These are phyloP conservation scores for Colletotrichum sojae DNA, from an alignment of 2,329 filamentous ascomycete species.

Conservation along the genomic window DNA sequence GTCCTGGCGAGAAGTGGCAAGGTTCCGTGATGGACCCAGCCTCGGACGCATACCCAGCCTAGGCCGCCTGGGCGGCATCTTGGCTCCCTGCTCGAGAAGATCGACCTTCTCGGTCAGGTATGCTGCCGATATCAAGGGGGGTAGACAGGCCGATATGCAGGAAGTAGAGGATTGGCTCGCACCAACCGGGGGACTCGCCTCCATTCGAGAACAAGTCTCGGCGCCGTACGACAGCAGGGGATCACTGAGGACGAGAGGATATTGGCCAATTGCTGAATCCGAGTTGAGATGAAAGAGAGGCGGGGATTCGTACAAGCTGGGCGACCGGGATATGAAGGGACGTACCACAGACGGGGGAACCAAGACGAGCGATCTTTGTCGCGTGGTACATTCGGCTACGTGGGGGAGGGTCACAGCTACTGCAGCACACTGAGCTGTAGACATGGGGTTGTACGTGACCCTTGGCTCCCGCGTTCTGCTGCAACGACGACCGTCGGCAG, in stretches of 20 bases:
- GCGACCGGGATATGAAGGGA: neutral
- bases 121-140: slow-evolving; percentile 32
- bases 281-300: slow-evolving; percentile 2
- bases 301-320: slow-evolving; percentile 2
- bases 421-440: neutral
- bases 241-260: neutral
- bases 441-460: slow-evolving; percentile 4
- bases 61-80: slow-evolving; percentile 34
- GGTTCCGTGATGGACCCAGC: slow-evolving; percentile 27
- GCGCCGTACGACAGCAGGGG: slow-evolving; percentile 19
- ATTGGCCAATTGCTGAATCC: slow-evolving; percentile 6
- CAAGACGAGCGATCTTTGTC: slow-evolving; percentile 14
- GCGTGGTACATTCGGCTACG: slow-evolving; percentile 17
- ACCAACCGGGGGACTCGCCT: neutral
- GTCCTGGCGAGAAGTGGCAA: slow-evolving; percentile 26
- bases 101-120: slow-evolving; percentile 41
- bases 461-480: neutral
- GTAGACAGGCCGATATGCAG: slow-evolving; percentile 30
- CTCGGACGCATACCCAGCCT: slow-evolving; percentile 25
- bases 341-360: neutral
- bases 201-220: slow-evolving; percentile 23
- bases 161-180: slow-evolving; percentile 29
- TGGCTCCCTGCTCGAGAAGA: slow-evolving; percentile 28
- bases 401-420: slow-evolving; percentile 16
- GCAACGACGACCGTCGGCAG: neutral